Base-by-base conservation (phyloP, 257 asterid species). In the Plantago major region DNA sequence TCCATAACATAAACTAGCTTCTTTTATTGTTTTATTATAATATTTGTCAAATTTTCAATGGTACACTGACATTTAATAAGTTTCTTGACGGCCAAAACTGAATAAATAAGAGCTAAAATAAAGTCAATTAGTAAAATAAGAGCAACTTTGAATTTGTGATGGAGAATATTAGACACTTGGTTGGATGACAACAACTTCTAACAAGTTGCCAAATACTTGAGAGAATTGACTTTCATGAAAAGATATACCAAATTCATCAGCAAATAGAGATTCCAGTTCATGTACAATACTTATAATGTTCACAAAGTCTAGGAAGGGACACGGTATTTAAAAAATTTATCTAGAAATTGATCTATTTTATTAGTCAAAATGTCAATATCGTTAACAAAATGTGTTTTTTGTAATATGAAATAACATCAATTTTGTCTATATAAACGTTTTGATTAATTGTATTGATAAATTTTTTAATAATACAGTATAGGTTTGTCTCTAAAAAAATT, bases 111-210 rank as follows among this genome's bases (percentile, higher is more conserved):
- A 4, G 40, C 6, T 22, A 33, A 33, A 33, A 33, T 33, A 16
- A 72, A 69, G 78, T 68, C 75, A 61, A 72, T 48, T 19, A 60
- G 52, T 55, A 75, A 64, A 55, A 18, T 69, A 62, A 9, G 62
- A 64, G 67, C 72, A 65, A 66, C 56, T 57, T 33, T 5, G 42
- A 33, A 13, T 4, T n/a, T 51, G 64, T 72, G 26, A 61, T 51
- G 37, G 46, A 53, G 30, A 26, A 56, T 52, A 56, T 55, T 59
- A 30, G 46, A 49, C 8, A 1, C 3, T 63, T 60, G 71, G 45
- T 60, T 5, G 62, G 67, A 67, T 71, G 74, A 68, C 74, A 68
- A 57, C 66, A 4, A 40, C 40, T 33, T 33, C 67, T 49, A 42
- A 30, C 77, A 71, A 55, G 33, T 71, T 64, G 76, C 64, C 28